Percentiles rank a stretch among this genome's conserved stretches.
These are phyloP conservation scores for Lactarius sanguifluus DNA, from an alignment of 768 basidiomycete species.

Conservation along the genomic window DNA sequence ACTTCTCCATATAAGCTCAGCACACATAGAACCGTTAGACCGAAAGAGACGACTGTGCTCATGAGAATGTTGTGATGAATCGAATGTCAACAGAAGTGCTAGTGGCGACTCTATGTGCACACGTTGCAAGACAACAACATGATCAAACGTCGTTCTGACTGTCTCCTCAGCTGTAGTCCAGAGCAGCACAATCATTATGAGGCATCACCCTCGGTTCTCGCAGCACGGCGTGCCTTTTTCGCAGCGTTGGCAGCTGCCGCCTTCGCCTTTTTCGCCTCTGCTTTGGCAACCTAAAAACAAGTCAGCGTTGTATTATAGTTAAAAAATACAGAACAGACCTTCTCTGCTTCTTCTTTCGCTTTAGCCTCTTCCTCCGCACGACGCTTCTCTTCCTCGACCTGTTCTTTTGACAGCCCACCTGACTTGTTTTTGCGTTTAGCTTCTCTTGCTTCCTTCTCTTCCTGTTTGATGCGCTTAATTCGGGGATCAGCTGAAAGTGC, in stretches of 20 bases:
- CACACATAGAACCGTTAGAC: not conserved
- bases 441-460: conserved; percentile 92
- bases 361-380: conserved; percentile 71
- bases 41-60: not conserved
- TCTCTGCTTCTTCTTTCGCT: conserved; percentile 83
- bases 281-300: conserved; percentile 48
- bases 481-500: conserved; percentile 84
- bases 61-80: not conserved
- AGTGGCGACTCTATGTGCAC: not conserved
- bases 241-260: conserved; percentile 85
- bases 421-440: conserved; percentile 76
- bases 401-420: conserved; percentile 48
- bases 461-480: conserved; percentile 94
- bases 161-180: conserved; percentile 7
- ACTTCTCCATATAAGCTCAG: not conserved
- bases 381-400: conserved; percentile 55
- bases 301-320: not conserved
- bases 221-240: conserved; percentile 79
- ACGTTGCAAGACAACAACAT: not conserved
- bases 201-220: conserved; percentile 47
- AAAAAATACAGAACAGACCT: conserved; percentile 45
- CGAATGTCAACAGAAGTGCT: not conserved
- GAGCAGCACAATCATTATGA: conserved; percentile 9
- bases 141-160: conserved; percentile 6
- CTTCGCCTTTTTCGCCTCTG: conserved; percentile 82